These are phyloP conservation scores for Trichosporon faecale DNA, from an alignment of 1,284 basidiomycete species.

Conservation along the genomic window DNA sequence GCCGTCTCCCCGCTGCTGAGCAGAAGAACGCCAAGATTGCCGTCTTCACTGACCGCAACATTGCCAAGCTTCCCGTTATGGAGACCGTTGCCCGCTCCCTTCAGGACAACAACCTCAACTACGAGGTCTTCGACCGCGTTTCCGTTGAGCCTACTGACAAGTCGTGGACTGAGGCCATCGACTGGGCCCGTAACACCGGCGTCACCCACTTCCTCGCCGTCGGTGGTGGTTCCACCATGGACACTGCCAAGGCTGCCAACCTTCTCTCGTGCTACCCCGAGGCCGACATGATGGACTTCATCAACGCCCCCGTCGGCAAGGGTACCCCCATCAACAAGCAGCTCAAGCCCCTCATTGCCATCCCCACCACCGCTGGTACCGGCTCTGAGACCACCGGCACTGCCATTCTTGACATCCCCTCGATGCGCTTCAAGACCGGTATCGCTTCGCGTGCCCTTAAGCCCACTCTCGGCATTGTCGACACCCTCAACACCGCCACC, in stretches of 20 bases:
- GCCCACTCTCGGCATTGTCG: slow-evolving; percentile 81
- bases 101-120: slow-evolving; percentile 54
- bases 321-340: slow-evolving; percentile 75
- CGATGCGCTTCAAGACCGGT: slow-evolving; percentile 89
- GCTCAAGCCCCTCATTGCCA: slow-evolving; percentile 81
- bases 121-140: slow-evolving; percentile 79
- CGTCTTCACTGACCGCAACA: slow-evolving; percentile 86
- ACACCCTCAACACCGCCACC: slow-evolving; percentile 79
- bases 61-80: slow-evolving; percentile 78
- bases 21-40: slow-evolving; percentile 63
- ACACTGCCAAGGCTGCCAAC: slow-evolving; percentile 92
- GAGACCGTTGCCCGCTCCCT: slow-evolving; percentile 58
- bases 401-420: slow-evolving; percentile 82
- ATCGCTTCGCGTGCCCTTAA: slow-evolving; percentile 90
- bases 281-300: slow-evolving; percentile 88
- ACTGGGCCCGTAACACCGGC: slow-evolving; percentile 78
- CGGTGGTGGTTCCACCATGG: slow-evolving; percentile 92
- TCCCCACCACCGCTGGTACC: slow-evolving; percentile 94
- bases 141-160: slow-evolving; percentile 90
- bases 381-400: slow-evolving; percentile 98
- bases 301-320: slow-evolving; percentile 93
- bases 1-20: slow-evolving; percentile 34
- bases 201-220: slow-evolving; percentile 94
- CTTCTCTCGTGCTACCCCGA: slow-evolving; percentile 78
- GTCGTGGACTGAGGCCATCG: slow-evolving; percentile 65